Evolutionary conservation across 257 asterid genomes (phyloP).

Genomic region (Solanum rostratum): DNA sequence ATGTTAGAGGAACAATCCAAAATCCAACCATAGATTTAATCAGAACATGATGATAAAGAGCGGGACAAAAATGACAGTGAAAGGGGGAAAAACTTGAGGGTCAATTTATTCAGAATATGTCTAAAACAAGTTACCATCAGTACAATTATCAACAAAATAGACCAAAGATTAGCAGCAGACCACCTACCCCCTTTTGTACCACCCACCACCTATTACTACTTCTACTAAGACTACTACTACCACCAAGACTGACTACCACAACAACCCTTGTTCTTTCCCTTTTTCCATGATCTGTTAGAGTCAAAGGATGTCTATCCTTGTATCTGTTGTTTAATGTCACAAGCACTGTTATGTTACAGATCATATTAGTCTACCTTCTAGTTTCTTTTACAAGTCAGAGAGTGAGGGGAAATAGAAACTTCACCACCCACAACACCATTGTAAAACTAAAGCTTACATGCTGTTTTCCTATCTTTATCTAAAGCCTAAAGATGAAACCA

Average conservation of each 20-base stretch:
- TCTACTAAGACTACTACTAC: background rate
- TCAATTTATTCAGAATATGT: constrained; percentile 10
- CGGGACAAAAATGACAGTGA: too few species aligned
- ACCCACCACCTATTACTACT: background rate
- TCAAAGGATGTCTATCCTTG: constrained; percentile 2
- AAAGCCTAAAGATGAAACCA: background rate
- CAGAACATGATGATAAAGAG: too few species aligned
- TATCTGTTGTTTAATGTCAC: constrained; percentile 13
- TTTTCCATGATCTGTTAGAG: constrained; percentile 27
- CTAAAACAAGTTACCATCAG: constrained; percentile 10
- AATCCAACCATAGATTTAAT: background rate
- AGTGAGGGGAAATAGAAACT: constrained; percentile 5
- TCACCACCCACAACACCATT: constrained; percentile 6
- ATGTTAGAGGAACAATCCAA: background rate
- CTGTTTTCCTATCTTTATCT: constrained; percentile 6
- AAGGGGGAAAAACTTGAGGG: background rate
- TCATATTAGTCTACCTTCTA: constrained; percentile 17
- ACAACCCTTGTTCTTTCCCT: background rate
- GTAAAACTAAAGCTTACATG: background rate
- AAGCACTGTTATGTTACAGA: constrained; percentile 31
- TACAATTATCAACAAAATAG: constrained; percentile 14
- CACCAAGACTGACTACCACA: background rate
- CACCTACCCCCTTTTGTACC: constrained; percentile 5
- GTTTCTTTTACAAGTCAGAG: constrained; percentile 12
- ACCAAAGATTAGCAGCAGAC: background rate